These are phyloP conservation scores for Cyclostephanos tholiformis DNA, from an alignment of 108 stramenopile species.

Conservation along the genomic window DNA sequence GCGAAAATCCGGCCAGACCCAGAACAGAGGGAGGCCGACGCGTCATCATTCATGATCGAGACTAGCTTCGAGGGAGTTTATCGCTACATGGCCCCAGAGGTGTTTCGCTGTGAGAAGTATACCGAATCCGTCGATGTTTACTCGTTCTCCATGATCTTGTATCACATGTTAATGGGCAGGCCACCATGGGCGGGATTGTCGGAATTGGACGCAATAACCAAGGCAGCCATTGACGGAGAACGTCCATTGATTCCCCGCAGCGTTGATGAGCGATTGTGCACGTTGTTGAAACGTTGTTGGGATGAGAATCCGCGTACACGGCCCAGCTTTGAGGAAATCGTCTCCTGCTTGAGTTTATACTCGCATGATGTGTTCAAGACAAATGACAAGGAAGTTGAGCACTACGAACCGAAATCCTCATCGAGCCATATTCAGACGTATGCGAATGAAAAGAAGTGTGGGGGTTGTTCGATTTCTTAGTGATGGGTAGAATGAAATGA, in stretches of 20 bases:
- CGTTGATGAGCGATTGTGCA: slow-evolving; percentile 64
- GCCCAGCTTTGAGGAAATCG: slow-evolving; percentile 78
- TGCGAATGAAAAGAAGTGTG: slow-evolving; percentile 15
- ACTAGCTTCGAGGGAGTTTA: slow-evolving; percentile 61
- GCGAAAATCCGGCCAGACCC: slow-evolving; percentile 85
- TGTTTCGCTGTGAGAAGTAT: slow-evolving; percentile 82
- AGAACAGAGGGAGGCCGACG: slow-evolving; percentile 56
- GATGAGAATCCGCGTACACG: slow-evolving; percentile 73
- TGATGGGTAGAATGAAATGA: not conserved
- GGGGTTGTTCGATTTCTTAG: slow-evolving; percentile 41
- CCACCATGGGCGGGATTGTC: slow-evolving; percentile 80
- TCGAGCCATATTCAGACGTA: not conserved
- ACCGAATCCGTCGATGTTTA: slow-evolving; percentile 92
- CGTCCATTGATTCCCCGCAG: slow-evolving; percentile 75
- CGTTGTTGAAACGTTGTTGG: slow-evolving; percentile 81
- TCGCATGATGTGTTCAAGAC: slow-evolving; percentile 48
- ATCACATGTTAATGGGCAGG: slow-evolving; percentile 71
- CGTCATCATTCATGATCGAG: slow-evolving; percentile 38
- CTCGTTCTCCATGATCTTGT: slow-evolving; percentile 89
- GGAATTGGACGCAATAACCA: slow-evolving; percentile 69
- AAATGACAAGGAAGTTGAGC: slow-evolving; percentile 26
- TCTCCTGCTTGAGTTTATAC: slow-evolving; percentile 58
- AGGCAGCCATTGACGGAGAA: slow-evolving; percentile 80
- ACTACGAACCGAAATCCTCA: too few relatives aligned
- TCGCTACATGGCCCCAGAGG: slow-evolving; percentile 92